phyloP scores from a whole-genome alignment of 140 eudicot genomes.

The Bidens hawaiensis region DNA sequence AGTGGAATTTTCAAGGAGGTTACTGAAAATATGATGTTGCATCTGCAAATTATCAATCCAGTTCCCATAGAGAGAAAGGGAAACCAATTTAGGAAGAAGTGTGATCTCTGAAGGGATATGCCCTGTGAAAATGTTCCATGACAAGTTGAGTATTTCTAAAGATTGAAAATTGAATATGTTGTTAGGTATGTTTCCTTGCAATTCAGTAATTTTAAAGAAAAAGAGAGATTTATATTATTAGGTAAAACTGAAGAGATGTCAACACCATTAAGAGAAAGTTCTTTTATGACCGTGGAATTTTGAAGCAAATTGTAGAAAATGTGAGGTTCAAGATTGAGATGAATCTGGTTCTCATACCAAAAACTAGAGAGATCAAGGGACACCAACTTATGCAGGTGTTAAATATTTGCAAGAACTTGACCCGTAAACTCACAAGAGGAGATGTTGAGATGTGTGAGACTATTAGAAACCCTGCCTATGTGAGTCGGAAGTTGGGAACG shows the following conservation, averaged over 20 bases:
- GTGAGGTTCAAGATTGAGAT: background rate
- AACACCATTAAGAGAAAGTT: background rate
- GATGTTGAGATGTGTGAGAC: constrained; percentile 2
- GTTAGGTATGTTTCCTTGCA: background rate
- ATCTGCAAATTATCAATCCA: background rate
- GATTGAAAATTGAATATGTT: background rate
- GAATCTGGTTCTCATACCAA: background rate
- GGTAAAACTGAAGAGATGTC: background rate
- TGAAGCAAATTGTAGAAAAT: background rate
- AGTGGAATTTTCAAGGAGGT: background rate
- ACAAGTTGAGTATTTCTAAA: background rate
- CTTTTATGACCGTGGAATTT: background rate
- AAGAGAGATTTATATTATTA: background rate
- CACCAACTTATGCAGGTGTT: background rate
- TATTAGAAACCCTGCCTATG: background rate
- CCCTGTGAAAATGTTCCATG: background rate
- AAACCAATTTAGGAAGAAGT: background rate
- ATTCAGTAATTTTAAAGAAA: background rate
- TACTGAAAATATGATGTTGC: background rate
- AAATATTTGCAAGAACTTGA: background rate
- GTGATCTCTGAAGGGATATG: background rate
- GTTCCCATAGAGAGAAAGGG: background rate
- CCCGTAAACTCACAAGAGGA: background rate
- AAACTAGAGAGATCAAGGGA: background rate
- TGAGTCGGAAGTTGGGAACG: background rate